Base-by-base conservation (phyloP, 1,284 basidiomycete genomes). In the Microbotryum silenes-acaulis region DNA sequence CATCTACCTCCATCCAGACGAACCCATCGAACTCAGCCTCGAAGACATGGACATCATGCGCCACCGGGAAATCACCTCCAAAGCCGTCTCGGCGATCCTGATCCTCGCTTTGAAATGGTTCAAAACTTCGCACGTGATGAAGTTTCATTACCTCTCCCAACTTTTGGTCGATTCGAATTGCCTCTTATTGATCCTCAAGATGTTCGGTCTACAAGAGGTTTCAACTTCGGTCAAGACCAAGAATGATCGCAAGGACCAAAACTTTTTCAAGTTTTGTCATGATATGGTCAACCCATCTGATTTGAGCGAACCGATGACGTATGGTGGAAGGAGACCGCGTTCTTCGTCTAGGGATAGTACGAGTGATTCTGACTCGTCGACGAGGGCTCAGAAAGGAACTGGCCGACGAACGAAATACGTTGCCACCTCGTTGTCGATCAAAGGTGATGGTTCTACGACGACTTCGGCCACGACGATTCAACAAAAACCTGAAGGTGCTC, bases 121-220 rank as follows among this genome's bases (percentile, higher is more conserved):
- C 82, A 98, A 97, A 76, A 89, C 89, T 42, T 96, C 91, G 56
- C 92, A 98, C 77, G 86, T 88, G 37, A 93, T 99, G 87, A 98
- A 98, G 75, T 97, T 97, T 74, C 93, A 98, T 76, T 91, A 97
- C 76, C 81, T 99, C 37, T 91, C 91, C 8, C 93, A 96, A 75
- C 82, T 93, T 29, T 79, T 99, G 10, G 84, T 98, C 54, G 96
- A 98, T 72, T 93, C 91, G 23, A 98, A 98, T 73, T 96, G 92
- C 72, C 78, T 97, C 5, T 79, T 98, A 42, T 81, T 98, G 29
- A 90, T 98, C 56, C 79, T 98, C 72, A 98, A 98, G 80, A 96
- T 97, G 86, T 97, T 98, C 76, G 92, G 93, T 14, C 77, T 97
- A 67, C 91, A 94, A 74, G 96, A 98, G 73, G 86, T 96, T 6